Percentiles rank a stretch among this genome's conserved stretches.
Evolutionary conservation across 306 rosid species (phyloP).

Genomic region (Begonia loranthoides): DNA sequence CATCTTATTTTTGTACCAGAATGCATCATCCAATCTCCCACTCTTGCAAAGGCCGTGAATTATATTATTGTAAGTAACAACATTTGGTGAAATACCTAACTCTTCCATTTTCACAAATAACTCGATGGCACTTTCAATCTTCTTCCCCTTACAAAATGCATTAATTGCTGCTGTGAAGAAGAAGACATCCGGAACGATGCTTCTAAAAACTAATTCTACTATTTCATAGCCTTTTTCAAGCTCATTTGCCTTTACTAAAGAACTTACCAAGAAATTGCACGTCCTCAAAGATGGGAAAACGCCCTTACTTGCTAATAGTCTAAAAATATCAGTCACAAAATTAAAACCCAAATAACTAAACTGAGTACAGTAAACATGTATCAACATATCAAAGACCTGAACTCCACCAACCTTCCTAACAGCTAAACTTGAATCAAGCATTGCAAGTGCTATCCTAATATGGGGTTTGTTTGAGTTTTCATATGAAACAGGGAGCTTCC

Average conservation of each 20-base stretch:
- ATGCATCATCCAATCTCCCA: constrained; percentile 44
- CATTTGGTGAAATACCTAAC: constrained; percentile 46
- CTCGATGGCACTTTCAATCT: constrained; percentile 35
- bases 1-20: constrained; percentile 43
- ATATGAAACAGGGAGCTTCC: constrained; percentile 19
- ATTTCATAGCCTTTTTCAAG: constrained; percentile 29
- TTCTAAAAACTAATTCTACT: constrained; percentile 27
- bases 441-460: constrained; percentile 25
- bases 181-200: constrained; percentile 41
- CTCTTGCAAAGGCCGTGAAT: constrained; percentile 57
- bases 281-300: constrained; percentile 36
- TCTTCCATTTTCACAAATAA: constrained; percentile 45
- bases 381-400: constrained; percentile 41
- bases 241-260: constrained; percentile 44
- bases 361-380: constrained; percentile 40
- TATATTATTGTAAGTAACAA: constrained; percentile 48
- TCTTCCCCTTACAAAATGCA: constrained; percentile 41
- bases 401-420: constrained; percentile 14
- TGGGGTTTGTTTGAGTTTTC: constrained; percentile 13
- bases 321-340: constrained; percentile 30
- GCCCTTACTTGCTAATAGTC: constrained; percentile 18
- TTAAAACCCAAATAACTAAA: constrained; percentile 29
- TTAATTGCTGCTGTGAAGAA: constrained; percentile 42
- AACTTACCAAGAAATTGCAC: constrained; percentile 38
- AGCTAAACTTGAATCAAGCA: constrained; percentile 19